phyloP scores from a whole-genome alignment of 768 basidiomycete species.

The Serendipita sp. region DNA sequence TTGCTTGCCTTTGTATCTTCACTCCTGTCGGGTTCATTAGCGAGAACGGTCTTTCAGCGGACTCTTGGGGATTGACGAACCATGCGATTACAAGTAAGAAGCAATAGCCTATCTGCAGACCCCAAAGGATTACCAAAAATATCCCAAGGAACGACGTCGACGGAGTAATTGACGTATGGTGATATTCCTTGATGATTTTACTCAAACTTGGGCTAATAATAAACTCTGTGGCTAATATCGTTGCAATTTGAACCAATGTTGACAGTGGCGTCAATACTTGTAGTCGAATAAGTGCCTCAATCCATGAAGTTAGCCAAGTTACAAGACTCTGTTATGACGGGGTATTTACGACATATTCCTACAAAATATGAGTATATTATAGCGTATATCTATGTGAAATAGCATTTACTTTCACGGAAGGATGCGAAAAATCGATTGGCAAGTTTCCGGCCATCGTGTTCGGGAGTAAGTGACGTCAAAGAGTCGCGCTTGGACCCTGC shows the following conservation, averaged over 20 bases:
- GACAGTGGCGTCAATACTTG: constrained; percentile 81
- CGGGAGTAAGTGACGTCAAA: constrained; percentile 2
- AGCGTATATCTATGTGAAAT: constrained; percentile 18
- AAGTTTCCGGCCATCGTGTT: constrained; percentile 22
- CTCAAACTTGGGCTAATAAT: constrained; percentile 51
- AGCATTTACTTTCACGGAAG: constrained; percentile 50
- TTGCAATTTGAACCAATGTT: constrained; percentile 62
- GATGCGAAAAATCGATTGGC: constrained; percentile 42
- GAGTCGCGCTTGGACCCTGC: constrained; percentile 8
- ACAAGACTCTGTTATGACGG: not conserved
- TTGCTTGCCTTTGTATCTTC: constrained; percentile 59
- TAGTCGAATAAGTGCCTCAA: constrained; percentile 29
- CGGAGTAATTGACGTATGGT: constrained; percentile 62
- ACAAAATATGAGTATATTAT: not conserved
- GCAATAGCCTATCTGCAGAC: constrained; percentile 70
- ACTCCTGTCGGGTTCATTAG: not conserved
- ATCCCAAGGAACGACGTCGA: constrained; percentile 36
- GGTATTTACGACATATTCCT: not conserved
- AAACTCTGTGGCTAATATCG: constrained; percentile 48
- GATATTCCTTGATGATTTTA: constrained; percentile 29
- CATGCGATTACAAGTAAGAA: constrained; percentile 52
- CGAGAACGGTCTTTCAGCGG: not conserved
- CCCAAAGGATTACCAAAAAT: constrained; percentile 45
- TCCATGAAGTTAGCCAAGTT: not conserved
- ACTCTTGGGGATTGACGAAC: constrained; percentile 20